Conservation (phyloP, 2,329 filamentous ascomycete genomes). For the Raffaelea arxii region DNA sequence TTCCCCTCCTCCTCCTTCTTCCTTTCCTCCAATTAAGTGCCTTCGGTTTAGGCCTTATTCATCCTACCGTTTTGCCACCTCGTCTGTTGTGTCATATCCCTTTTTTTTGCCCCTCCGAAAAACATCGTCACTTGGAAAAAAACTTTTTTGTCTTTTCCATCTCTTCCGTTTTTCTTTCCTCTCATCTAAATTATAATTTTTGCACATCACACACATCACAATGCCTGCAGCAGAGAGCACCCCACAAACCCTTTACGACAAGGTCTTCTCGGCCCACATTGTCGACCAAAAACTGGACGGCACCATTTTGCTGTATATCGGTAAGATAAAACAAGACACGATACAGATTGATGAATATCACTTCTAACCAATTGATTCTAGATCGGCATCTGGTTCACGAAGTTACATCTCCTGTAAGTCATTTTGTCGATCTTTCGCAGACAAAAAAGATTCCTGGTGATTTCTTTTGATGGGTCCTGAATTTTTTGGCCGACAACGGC, state of each 20-base stretch:
- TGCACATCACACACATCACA: slow-evolving; percentile 1
- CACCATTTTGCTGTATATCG: slow-evolving; percentile 87
- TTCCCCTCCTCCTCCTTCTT: background rate
- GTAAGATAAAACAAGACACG: slow-evolving; percentile 44
- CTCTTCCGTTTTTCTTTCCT: background rate
- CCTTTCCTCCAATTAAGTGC: background rate
- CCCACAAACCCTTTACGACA: slow-evolving; percentile 89
- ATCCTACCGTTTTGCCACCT: background rate
- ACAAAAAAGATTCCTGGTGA: background rate
- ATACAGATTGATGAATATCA: background rate
- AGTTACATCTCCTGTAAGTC: slow-evolving; percentile 83
- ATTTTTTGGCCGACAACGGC: background rate
- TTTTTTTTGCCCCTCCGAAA: background rate
- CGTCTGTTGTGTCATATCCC: background rate
- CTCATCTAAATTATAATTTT: background rate
- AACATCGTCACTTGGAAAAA: background rate
- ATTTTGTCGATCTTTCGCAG: background rate
- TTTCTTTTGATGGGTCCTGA: background rate
- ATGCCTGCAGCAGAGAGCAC: slow-evolving; percentile 68
- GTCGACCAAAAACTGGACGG: slow-evolving; percentile 94
- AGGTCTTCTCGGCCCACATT: slow-evolving; percentile 90
- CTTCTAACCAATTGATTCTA: slow-evolving; percentile 26
- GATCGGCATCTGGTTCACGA: slow-evolving; percentile 96
- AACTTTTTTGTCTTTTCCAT: background rate
- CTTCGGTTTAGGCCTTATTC: background rate